These are phyloP conservation scores for Friedmanniomyces endolithicus DNA, from an alignment of 495 filamentous ascomycete genomes.

Conservation along the genomic window DNA sequence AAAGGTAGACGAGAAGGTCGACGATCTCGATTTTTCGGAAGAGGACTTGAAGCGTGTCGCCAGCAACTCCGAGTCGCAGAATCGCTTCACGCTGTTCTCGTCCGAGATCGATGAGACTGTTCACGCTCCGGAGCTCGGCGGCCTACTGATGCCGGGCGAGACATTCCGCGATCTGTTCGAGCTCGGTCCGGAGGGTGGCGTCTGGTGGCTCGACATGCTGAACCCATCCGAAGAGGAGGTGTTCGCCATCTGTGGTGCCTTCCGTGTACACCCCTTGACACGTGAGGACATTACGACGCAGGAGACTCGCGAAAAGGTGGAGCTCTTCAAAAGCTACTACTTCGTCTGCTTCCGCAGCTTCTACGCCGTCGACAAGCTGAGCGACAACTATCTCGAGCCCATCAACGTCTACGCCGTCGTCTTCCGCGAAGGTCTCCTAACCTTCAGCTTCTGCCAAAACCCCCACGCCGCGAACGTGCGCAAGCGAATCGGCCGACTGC, in stretches of 20 bases:
- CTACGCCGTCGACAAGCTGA: slow-evolving; percentile 62
- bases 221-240: slow-evolving; percentile 84
- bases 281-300: slow-evolving; percentile 89
- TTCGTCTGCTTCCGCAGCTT: slow-evolving; percentile 96
- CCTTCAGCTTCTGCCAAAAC: slow-evolving; percentile 79
- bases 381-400: slow-evolving; percentile 70
- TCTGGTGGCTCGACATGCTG: slow-evolving; percentile 92
- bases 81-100: slow-evolving; percentile 86
- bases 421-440: slow-evolving; percentile 88
- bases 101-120: slow-evolving; percentile 84
- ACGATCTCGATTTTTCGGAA: slow-evolving; percentile 19
- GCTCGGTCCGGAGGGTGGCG: slow-evolving; percentile 60
- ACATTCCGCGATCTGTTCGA: slow-evolving; percentile 80
- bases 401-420: slow-evolving; percentile 95
- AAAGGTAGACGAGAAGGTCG: slow-evolving; percentile 9
- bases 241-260: slow-evolving; percentile 75
- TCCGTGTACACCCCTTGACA: slow-evolving; percentile 85
- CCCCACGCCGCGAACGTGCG: slow-evolving; percentile 77
- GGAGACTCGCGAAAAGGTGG: slow-evolving; percentile 94
- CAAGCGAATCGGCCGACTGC: slow-evolving; percentile 78
- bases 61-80: slow-evolving; percentile 6
- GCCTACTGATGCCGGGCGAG: slow-evolving; percentile 76
- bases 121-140: slow-evolving; percentile 77
- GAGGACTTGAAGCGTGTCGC: slow-evolving; percentile 5
- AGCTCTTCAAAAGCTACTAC: slow-evolving; percentile 93